Conservation (phyloP, 116 monocot species). For the Dioscorea cayenensis region DNA sequence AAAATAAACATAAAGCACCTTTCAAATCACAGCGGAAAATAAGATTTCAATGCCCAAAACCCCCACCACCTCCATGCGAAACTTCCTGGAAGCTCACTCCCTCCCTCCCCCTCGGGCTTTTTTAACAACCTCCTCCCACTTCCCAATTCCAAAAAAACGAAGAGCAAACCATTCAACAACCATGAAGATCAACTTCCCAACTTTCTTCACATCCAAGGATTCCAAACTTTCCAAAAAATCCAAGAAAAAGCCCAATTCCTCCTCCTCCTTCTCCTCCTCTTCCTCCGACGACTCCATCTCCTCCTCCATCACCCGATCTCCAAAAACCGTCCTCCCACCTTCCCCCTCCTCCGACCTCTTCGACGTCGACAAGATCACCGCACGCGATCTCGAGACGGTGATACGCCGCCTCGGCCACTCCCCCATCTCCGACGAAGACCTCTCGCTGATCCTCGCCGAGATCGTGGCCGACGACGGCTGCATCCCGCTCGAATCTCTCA, state of each 20-base stretch:
- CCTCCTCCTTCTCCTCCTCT: background rate
- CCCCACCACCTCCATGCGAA: background rate
- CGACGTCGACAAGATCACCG: background rate
- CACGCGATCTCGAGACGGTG: background rate
- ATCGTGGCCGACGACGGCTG: no score
- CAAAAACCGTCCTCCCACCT: background rate
- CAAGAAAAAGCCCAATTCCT: background rate
- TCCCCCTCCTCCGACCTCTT: background rate
- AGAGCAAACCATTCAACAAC: background rate
- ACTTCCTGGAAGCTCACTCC: background rate
- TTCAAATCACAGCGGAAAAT: no score
- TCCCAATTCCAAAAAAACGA: background rate
- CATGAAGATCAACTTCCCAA: background rate
- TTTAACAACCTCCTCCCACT: background rate
- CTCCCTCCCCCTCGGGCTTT: background rate
- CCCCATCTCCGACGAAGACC: background rate
- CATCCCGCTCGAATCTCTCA: background rate
- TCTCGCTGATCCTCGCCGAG: background rate
- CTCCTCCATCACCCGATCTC: background rate
- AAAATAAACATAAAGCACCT: no score
- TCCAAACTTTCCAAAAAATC: background rate
- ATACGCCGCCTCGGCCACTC: background rate
- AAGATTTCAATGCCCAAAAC: no score
- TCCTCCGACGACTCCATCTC: background rate
- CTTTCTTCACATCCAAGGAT: background rate